phyloP scores from a whole-genome alignment of 2,329 filamentous ascomycete genomes.

The Aspergillus sclerotialis region DNA sequence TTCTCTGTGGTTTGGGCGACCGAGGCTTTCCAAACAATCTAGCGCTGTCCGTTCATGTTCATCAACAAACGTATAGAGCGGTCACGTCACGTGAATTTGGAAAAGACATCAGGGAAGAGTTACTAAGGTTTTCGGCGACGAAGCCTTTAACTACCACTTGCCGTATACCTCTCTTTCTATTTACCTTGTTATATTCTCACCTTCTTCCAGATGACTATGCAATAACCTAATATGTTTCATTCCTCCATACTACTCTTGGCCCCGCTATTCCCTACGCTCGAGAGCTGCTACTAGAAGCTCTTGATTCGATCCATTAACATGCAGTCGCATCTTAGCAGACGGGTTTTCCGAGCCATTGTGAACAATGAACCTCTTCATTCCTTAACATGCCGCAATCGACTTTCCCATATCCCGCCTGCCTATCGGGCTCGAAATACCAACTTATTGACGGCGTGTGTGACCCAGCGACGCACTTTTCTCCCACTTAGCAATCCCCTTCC shows the following conservation, averaged over 20 bases:
- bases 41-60: too few relatives aligned
- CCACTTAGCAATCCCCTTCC: conserved; percentile 29
- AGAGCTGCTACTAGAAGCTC: not conserved
- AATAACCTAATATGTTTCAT: too few relatives aligned
- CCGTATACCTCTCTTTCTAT: conserved; percentile 3
- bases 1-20: too few relatives aligned
- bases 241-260: not conserved
- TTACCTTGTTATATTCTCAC: conserved; percentile 1
- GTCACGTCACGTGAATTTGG: too few relatives aligned
- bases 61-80: too few relatives aligned
- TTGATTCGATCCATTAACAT: conserved; percentile 18
- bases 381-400: conserved; percentile 27
- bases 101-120: too few relatives aligned
- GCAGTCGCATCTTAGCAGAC: conserved; percentile 39
- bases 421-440: conserved; percentile 22
- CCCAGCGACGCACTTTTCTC: conserved; percentile 25
- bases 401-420: conserved; percentile 25
- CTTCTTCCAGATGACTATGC: too few relatives aligned
- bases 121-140: too few relatives aligned
- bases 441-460: conserved; percentile 28
- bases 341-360: conserved; percentile 39
- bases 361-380: conserved; percentile 38
- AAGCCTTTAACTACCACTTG: too few relatives aligned
- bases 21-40: too few relatives aligned
- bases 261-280: not conserved